A percentile compares a stretch with the other conserved stretches of the same genome.
Conservation (phyloP, 23 red algal genomes). For the Chondrus crispus region DNA sequence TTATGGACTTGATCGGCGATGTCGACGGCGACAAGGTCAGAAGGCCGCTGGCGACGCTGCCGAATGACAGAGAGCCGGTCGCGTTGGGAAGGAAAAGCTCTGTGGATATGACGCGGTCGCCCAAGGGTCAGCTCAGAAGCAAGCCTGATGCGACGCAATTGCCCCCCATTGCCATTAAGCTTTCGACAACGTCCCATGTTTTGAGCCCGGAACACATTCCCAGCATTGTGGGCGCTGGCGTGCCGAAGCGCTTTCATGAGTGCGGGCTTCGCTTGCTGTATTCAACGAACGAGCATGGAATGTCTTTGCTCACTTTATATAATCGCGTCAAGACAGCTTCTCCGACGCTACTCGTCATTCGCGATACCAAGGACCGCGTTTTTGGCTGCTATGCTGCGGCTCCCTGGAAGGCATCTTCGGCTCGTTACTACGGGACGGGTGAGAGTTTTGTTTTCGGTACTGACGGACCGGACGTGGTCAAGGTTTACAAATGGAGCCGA, state of each 20-base stretch:
- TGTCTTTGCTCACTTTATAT: constrained; percentile 83
- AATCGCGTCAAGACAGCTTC: constrained; percentile 35
- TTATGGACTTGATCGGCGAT: constrained; percentile 5
- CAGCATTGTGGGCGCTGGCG: constrained; percentile 26
- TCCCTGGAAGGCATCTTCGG: constrained; percentile 65
- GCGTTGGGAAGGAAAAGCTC: no score
- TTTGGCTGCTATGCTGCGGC: constrained; percentile 86
- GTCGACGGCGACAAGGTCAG: not conserved
- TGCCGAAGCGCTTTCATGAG: constrained; percentile 70
- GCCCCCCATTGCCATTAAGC: not conserved
- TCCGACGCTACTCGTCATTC: constrained; percentile 75
- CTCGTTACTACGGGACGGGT: constrained; percentile 79
- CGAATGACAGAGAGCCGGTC: not conserved
- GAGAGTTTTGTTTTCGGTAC: constrained; percentile 93
- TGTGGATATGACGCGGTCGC: not conserved
- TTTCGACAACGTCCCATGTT: constrained; percentile 52
- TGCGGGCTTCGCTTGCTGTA: constrained; percentile 68
- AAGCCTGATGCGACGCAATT: not conserved
- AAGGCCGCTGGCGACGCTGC: not conserved
- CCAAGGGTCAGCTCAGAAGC: not conserved
- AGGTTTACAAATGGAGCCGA: constrained; percentile 73
- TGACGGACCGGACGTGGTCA: not conserved
- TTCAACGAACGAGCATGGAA: constrained; percentile 82
- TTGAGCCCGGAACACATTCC: constrained; percentile 48
- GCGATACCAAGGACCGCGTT: constrained; percentile 59